Conservation (phyloP, 2,329 filamentous ascomycete species). For the Shiraia bambusicola region DNA sequence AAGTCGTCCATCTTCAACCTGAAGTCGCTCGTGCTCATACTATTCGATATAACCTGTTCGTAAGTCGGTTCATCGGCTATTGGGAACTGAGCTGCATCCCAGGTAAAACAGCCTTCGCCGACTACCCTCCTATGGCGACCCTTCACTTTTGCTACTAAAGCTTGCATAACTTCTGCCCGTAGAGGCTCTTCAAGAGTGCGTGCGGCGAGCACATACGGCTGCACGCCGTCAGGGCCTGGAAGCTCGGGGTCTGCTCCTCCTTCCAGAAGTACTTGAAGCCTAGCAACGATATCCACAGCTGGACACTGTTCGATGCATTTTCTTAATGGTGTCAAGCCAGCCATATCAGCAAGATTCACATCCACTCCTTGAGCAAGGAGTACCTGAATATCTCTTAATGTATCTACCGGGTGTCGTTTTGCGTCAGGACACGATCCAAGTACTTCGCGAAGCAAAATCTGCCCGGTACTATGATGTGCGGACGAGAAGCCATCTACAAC, state of each 20-base stretch:
- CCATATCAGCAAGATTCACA: conserved; percentile 22
- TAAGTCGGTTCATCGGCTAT: conserved; percentile 26
- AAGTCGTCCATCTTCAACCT: conserved; percentile 19
- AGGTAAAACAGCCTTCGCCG: conserved; percentile 15
- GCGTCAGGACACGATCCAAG: conserved; percentile 33
- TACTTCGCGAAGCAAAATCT: conserved; percentile 31
- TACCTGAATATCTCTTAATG: conserved; percentile 32
- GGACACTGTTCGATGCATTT: conserved; percentile 32
- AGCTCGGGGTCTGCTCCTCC: conserved; percentile 35
- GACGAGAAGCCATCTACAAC: conserved; percentile 24
- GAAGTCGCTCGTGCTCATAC: conserved; percentile 21
- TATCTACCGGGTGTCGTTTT: conserved; percentile 34
- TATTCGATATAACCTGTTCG: conserved; percentile 27
- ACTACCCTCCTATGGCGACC: conserved; percentile 14
- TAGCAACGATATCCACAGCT: conserved; percentile 28
- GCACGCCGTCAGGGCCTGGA: conserved; percentile 20
- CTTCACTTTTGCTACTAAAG: conserved; percentile 25
- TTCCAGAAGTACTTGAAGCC: conserved; percentile 29
- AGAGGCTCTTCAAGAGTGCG: conserved; percentile 31
- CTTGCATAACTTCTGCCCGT: conserved; percentile 25
- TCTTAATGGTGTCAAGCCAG: conserved; percentile 25
- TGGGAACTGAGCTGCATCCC: conserved; percentile 29
- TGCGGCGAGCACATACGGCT: conserved; percentile 30
- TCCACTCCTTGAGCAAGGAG: conserved; percentile 30
- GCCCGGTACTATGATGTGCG: conserved; percentile 14